Percentiles rank a stretch among this genome's conserved stretches.
These are phyloP conservation scores for Saccharomyces hybrid DNA, from an alignment of 1,139 yeast genomes.

Conservation along the genomic window DNA sequence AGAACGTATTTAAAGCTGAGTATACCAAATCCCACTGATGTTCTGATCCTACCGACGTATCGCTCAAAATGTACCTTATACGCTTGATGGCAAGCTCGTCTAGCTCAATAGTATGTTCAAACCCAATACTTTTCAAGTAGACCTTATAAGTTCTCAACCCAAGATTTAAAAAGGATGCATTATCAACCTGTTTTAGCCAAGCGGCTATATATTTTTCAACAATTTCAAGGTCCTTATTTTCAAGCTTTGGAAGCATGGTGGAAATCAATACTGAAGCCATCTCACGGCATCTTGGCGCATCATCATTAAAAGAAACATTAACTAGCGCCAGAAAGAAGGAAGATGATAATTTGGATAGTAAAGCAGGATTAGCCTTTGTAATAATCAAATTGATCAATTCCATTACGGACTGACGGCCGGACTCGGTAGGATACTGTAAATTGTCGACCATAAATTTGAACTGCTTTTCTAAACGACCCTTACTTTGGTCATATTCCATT, in stretches of 20 bases:
- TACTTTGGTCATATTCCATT: constrained; percentile 92
- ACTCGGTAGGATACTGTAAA: constrained; percentile 73
- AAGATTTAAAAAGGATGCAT: constrained; percentile 56
- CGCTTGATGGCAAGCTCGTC: constrained; percentile 37
- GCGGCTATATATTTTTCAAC: constrained; percentile 54
- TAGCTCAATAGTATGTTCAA: constrained; percentile 34
- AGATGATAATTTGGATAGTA: constrained; percentile 53
- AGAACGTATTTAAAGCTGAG: constrained; percentile 51
- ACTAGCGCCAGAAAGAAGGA: constrained; percentile 81
- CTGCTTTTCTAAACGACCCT: constrained; percentile 75
- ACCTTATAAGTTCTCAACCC: constrained; percentile 70
- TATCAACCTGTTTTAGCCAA: constrained; percentile 59
- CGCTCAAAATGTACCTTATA: constrained; percentile 37
- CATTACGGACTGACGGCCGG: constrained; percentile 87
- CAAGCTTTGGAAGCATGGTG: constrained; percentile 47
- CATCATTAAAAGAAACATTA: constrained; percentile 71
- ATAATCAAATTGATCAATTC: constrained; percentile 71
- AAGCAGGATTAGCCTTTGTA: constrained; percentile 54
- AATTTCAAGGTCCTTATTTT: constrained; percentile 35
- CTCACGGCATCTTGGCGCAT: constrained; percentile 73
- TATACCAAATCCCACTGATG: constrained; percentile 72
- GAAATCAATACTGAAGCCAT: constrained; percentile 64
- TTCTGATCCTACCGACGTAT: constrained; percentile 32
- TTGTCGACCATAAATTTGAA: constrained; percentile 78
- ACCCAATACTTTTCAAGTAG: constrained; percentile 47